Base-by-base conservation (phyloP, 2,329 filamentous ascomycete species). In the Penicillium sp. region DNA sequence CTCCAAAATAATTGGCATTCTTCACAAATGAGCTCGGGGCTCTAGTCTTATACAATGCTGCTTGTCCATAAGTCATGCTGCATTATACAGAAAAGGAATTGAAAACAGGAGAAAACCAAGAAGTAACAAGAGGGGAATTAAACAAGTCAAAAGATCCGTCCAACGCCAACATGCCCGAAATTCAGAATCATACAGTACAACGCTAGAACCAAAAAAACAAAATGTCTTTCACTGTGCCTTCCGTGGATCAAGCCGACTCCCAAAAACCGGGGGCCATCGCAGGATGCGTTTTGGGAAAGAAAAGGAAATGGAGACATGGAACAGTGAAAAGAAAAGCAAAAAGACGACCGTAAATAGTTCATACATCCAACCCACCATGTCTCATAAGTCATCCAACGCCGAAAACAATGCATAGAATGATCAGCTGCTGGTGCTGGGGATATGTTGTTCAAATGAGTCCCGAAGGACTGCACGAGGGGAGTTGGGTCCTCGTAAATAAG, bases 311-410 rank as follows among this genome's bases (percentile, higher is more conserved):
- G 50, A 61, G 39, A 39, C 53, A 55, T 50, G 63, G 63, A 59
- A 59, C 54, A 50, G 55, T 59, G 57, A 61, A 39, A 23, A 58
- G 51, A 53, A 64, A 63, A 65, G 58, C 61, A 62, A 50, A 62
- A 50, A 61, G 47, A 62, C 49, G 59, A 63, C 63, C 64, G 62
- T 65, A 69, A 68, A 67, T 64, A 58, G 63, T 64, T 69, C 69
- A 71, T 66, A 69, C 68, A 70, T 68, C 69, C 69, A 64, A 66
- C 68, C 68, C 64, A 56, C 60, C 66, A 65, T 65, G 62, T 62
- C 57, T 72, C 64, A 53, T 68, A 66, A 70, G 61, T 66, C 63
- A 66, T 67, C 63, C 61, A 60, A 73, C 70, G 70, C 70, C 70
- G 61, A 61, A 61, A 68, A 68, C 41, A 65, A 70, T 72, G 68